phyloP scores from a whole-genome alignment of 2,329 filamentous ascomycete genomes.

The Colletotrichum horii region DNA sequence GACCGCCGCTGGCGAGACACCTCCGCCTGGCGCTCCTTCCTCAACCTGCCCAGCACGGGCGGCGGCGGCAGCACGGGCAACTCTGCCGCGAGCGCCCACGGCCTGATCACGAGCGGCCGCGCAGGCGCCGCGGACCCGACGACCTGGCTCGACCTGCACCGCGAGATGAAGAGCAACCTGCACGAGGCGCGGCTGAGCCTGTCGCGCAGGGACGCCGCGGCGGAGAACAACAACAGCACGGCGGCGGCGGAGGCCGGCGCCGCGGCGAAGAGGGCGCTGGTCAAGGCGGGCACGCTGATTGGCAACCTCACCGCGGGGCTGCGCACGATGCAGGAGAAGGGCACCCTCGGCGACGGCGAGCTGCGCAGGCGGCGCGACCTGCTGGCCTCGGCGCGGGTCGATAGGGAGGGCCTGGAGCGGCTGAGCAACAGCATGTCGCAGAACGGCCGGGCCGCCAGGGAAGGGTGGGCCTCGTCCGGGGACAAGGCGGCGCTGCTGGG shows the following conservation, averaged over 20 bases:
- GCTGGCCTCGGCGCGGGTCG: conserved; percentile 71
- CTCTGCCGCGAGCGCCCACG: conserved; percentile 52
- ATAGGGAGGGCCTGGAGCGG: conserved; percentile 77
- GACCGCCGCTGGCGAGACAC: conserved; percentile 80
- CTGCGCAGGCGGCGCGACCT: conserved; percentile 74
- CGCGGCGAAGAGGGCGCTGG: conserved; percentile 75
- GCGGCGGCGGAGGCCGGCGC: conserved; percentile 67
- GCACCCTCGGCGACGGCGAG: conserved; percentile 74
- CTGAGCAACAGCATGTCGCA: conserved; percentile 62
- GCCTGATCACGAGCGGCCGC: conserved; percentile 37
- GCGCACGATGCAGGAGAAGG: conserved; percentile 57
- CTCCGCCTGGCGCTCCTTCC: conserved; percentile 73
- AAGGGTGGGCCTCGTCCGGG: conserved; percentile 52
- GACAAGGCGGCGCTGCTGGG: conserved; percentile 58
- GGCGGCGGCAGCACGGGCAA: conserved; percentile 45
- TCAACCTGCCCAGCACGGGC: conserved; percentile 66
- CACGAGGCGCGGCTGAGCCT: conserved; percentile 70
- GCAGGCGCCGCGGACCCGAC: conserved; percentile 57
- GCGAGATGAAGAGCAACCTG: conserved; percentile 74
- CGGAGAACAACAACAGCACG: conserved; percentile 43
- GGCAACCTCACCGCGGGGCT: conserved; percentile 70
- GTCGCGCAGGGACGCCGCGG: conserved; percentile 67
- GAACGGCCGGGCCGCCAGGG: conserved; percentile 38
- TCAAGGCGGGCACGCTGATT: conserved; percentile 71
- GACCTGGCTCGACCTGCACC: conserved; percentile 79